Percentiles rank a stretch among this genome's conserved stretches.
phyloP scores from a whole-genome alignment of 2,329 filamentous ascomycete species.

The Xylaria sp. region DNA sequence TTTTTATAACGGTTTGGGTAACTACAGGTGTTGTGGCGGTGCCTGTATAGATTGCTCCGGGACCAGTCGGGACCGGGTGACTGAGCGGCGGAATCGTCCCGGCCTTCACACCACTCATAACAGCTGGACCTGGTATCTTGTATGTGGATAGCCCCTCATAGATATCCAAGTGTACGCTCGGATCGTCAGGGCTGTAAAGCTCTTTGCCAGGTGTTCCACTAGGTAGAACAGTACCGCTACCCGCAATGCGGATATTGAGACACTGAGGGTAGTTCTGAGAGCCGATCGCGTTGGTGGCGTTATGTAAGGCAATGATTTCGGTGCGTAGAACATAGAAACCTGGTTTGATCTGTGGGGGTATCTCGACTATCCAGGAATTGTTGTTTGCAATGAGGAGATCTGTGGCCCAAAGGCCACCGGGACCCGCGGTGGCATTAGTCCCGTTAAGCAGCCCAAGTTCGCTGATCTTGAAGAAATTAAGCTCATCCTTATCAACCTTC shows the following conservation, averaged over 20 bases:
- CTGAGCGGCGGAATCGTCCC: constrained; percentile 36
- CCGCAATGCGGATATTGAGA: constrained; percentile 67
- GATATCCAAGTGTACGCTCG: constrained; percentile 45
- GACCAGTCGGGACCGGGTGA: constrained; percentile 43
- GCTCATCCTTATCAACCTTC: constrained; percentile 49
- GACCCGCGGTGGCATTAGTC: constrained; percentile 43
- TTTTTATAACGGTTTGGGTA: constrained; percentile 13
- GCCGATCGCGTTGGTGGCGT: constrained; percentile 54
- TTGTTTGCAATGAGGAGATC: constrained; percentile 61
- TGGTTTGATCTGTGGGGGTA: constrained; percentile 56
- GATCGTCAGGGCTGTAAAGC: constrained; percentile 44
- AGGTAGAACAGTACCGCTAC: constrained; percentile 52
- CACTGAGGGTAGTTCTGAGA: constrained; percentile 66
- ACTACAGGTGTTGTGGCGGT: constrained; percentile 27
- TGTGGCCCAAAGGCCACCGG: constrained; percentile 50
- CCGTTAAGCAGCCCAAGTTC: constrained; percentile 46
- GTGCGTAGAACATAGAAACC: constrained; percentile 64
- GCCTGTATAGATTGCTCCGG: constrained; percentile 38
- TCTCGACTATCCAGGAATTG: constrained; percentile 61
- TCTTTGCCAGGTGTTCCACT: constrained; percentile 41
- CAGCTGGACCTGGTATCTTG: constrained; percentile 45
- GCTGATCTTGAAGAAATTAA: constrained; percentile 54
- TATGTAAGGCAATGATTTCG: constrained; percentile 64
- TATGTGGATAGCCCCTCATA: constrained; percentile 42
- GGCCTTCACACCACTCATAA: constrained; percentile 34